Conservation (phyloP, 306 rosid species). For the Trichosanthes cucumerina region DNA sequence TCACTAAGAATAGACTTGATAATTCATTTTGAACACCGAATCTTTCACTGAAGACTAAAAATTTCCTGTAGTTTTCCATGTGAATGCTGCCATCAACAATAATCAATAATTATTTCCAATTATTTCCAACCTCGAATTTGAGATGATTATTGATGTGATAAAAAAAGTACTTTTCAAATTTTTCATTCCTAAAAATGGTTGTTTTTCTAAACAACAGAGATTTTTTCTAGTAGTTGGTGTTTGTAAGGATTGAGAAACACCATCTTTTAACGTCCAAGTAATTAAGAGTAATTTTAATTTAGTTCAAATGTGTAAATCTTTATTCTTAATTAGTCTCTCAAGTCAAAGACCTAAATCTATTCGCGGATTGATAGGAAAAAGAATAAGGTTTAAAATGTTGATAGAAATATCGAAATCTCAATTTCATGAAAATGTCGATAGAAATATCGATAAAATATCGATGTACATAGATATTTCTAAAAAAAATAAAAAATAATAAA, state of each 20-base stretch:
- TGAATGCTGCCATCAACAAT: background rate
- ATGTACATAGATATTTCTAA: no score
- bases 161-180: background rate
- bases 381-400: no score
- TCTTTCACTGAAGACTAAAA: background rate
- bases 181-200: background rate
- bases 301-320: background rate
- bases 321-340: background rate
- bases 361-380: background rate
- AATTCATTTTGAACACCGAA: background rate
- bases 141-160: background rate
- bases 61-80: background rate
- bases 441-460: no score
- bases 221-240: background rate
- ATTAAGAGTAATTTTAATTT: background rate
- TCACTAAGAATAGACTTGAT: background rate
- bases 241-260: background rate
- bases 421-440: no score
- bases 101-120: background rate
- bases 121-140: background rate
- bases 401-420: no score
- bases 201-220: no score
- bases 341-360: background rate
- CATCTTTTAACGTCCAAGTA: background rate
- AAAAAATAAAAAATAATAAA: no score